Evolutionary conservation across 768 basidiomycete genomes (phyloP).

Genomic region (Termitomyces sp.): DNA sequence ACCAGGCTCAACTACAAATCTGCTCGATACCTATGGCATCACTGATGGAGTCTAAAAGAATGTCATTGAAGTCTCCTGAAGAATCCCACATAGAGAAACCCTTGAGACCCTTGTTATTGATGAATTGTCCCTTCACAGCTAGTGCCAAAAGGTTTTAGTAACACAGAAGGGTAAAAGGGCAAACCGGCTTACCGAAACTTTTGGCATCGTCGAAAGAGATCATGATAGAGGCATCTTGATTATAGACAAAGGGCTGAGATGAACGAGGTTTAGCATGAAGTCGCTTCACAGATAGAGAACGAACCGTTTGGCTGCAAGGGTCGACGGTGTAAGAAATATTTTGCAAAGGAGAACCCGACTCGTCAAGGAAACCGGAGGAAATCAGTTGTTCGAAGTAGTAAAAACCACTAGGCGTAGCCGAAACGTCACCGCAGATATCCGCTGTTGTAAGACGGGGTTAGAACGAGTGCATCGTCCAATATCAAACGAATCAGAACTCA

Average conservation of each 20-base stretch:
- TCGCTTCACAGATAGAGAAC: constrained; percentile 17
- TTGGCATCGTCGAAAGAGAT: constrained; percentile 62
- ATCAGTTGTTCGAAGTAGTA: constrained; percentile 63
- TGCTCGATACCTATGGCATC: constrained; percentile 27
- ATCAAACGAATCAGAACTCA: not conserved
- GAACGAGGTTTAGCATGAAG: not conserved
- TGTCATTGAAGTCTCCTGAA: constrained; percentile 52
- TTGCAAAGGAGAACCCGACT: constrained; percentile 35
- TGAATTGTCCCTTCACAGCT: constrained; percentile 57
- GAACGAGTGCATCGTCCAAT: not conserved
- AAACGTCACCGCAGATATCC: constrained; percentile 42
- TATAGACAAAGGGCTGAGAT: constrained; percentile 61
- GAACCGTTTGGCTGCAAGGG: constrained; percentile 67
- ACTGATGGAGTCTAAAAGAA: constrained; percentile 51
- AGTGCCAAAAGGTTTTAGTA: constrained; percentile 1
- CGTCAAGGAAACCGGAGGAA: constrained; percentile 43
- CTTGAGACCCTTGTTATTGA: constrained; percentile 41
- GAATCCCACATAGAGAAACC: constrained; percentile 70
- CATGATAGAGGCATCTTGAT: constrained; percentile 43
- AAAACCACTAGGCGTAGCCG: constrained; percentile 34
- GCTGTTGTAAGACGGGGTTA: not conserved
- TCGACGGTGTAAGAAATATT: constrained; percentile 58
- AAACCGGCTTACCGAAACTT: constrained; percentile 39
- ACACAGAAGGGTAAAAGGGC: not conserved
- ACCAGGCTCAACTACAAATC: constrained; percentile 7